Conservation (phyloP, 768 basidiomycete genomes). For the Amanita inopinata region DNA sequence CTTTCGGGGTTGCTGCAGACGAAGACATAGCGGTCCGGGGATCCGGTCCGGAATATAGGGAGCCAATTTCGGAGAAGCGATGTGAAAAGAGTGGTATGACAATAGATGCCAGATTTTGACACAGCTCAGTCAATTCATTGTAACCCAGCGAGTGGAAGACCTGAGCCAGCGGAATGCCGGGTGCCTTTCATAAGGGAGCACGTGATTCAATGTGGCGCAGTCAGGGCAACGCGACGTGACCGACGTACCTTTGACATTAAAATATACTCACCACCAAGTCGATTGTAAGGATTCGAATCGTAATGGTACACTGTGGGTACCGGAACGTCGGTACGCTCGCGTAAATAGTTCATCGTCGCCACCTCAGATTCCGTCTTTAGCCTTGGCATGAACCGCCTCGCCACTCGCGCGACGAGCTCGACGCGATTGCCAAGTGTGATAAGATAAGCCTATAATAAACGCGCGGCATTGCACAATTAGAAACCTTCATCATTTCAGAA, state of each 20-base stretch:
- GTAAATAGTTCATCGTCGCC: constrained; percentile 75
- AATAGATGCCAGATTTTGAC: constrained; percentile 59
- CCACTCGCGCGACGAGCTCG: constrained; percentile 69
- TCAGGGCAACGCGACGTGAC: neutral
- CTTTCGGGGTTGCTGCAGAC: constrained; percentile 34
- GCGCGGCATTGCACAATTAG: constrained; percentile 3
- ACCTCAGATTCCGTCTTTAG: constrained; percentile 85
- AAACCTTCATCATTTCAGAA: constrained; percentile 10
- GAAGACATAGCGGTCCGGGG: constrained; percentile 17
- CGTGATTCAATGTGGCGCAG: constrained; percentile 7
- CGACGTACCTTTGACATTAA: constrained; percentile 72
- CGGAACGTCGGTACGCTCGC: constrained; percentile 58
- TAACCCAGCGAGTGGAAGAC: constrained; percentile 67
- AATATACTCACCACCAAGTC: constrained; percentile 78
- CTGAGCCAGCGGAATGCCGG: constrained; percentile 58
- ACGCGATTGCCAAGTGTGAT: constrained; percentile 52
- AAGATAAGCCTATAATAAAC: constrained; percentile 54
- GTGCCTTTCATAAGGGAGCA: constrained; percentile 39
- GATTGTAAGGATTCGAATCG: constrained; percentile 78
- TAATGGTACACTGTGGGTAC: constrained; percentile 70
- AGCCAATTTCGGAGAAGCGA: constrained; percentile 69
- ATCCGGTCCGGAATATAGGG: constrained; percentile 52
- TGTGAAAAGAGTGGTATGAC: constrained; percentile 68
- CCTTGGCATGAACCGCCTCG: constrained; percentile 77
- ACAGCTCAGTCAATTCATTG: constrained; percentile 49